Conservation (phyloP, 495 filamentous ascomycete genomes). For the Podospora comata region DNA sequence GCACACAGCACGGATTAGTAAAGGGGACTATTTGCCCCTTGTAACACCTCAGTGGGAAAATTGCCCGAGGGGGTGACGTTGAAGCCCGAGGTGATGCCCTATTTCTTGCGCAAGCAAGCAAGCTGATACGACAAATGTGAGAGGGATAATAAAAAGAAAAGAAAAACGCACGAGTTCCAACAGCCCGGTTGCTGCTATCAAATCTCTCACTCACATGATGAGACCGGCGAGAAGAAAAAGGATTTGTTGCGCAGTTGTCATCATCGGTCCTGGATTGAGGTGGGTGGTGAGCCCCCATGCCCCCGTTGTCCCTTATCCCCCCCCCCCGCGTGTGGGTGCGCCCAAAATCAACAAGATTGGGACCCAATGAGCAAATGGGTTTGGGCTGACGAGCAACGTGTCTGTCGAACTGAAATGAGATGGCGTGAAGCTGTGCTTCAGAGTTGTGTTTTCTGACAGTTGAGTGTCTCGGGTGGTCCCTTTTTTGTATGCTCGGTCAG, state of each 20-base stretch:
- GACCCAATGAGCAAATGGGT: not conserved
- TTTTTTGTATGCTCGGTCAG: not conserved
- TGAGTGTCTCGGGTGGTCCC: constrained; percentile 6
- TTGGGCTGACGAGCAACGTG: not conserved
- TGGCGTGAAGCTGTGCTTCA: not conserved
- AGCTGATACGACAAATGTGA: not conserved
- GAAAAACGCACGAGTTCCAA: not conserved
- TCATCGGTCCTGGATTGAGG: not conserved
- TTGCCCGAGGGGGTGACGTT: not conserved
- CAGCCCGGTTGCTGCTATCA: not conserved
- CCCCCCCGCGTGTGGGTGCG: not conserved
- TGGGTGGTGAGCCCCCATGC: not conserved
- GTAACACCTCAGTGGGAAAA: not conserved
- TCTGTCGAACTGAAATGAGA: not conserved
- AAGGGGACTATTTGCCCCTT: not conserved
- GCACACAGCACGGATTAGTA: not conserved
- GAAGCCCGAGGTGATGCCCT: not conserved
- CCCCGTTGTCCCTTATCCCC: not conserved
- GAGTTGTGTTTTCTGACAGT: not conserved
- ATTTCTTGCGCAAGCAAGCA: too few species aligned
- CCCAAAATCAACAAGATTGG: not conserved
- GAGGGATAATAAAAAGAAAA: not conserved
- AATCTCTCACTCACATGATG: not conserved
- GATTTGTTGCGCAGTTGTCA: not conserved
- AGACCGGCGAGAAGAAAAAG: too few species aligned